Conservation (phyloP, 2,329 filamentous ascomycete genomes). For the Colletotrichum gigasporum region DNA sequence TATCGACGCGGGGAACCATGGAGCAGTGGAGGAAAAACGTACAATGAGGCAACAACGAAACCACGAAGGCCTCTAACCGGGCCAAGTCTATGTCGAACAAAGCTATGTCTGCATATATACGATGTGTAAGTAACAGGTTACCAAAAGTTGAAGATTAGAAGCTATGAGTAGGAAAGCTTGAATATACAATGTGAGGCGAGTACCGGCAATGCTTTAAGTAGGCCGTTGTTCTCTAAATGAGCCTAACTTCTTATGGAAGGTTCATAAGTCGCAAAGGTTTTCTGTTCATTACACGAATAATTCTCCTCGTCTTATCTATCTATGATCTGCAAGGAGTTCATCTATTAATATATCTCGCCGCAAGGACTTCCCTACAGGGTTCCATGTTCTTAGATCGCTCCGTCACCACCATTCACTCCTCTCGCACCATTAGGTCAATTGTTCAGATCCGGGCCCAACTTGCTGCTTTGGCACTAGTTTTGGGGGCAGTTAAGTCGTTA, state of each 20-base stretch:
- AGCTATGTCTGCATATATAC: too few relatives aligned
- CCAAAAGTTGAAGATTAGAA: not conserved
- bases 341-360: too few relatives aligned
- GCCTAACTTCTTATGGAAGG: conserved; percentile 10
- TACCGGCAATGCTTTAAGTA: not conserved
- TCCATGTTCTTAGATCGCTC: not conserved
- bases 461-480: too few relatives aligned
- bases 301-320: conserved; percentile 8
- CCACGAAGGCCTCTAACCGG: too few relatives aligned
- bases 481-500: too few relatives aligned
- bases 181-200: not conserved
- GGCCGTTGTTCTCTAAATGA: not conserved
- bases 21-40: too few relatives aligned
- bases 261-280: conserved; percentile 19
- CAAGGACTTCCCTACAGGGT: not conserved
- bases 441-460: too few relatives aligned
- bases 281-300: not conserved
- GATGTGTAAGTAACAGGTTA: not conserved
- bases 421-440: too few relatives aligned
- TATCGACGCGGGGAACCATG: not conserved
- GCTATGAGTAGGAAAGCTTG: conserved; percentile 1
- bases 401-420: conserved; percentile 1
- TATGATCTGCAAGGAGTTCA: not conserved
- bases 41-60: too few relatives aligned
- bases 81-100: too few relatives aligned